Base-by-base conservation (phyloP, 306 rosid species). In the Lathyrus tuberosus region DNA sequence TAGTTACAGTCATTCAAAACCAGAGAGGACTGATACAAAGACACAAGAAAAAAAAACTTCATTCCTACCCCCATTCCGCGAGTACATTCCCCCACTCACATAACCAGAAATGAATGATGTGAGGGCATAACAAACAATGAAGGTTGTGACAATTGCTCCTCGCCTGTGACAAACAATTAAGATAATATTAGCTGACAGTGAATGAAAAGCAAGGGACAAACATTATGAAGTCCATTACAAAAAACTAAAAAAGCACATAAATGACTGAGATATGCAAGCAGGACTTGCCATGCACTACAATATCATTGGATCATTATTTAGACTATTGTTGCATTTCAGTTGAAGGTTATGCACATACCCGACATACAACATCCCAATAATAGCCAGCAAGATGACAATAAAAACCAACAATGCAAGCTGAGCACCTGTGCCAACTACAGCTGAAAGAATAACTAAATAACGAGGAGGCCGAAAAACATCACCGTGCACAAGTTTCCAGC, bases 401-500 rank as follows among this genome's bases (percentile, higher is more conserved):
- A 91, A 96, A 83, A 95, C 88, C 78, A 95, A 88, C 86, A 95
- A 81, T 4, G 97, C 97, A 53, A 95, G 80, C 81, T 95, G 99
- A 67, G 97, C 99, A 48, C 99, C 99, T 0, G 97, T 95, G 17
- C 99, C 97, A 52, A 95, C 97, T 77, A 95, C 96, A 79, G 99
- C 99, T 22, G 99, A 95, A 69, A 91, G 89, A 78, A 95, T 22
- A 47, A 86, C 97, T 62, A 95, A 86, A 71, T 74, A 53, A 69
- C 87, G 86, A 77, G 99, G 85, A 79, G 96, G 85, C 64, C 99
- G 87, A 62, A 95, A 95, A 84, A 95, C 99, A 87, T 95, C 99
- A 78, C 99, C 99, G 68, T 95, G 99, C 67, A 95, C 99, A 78
- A 95, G 99, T 76, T 95, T 95, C 99, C 99, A 95, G 41, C 99